Evolutionary conservation across 257 asterid genomes (phyloP), one percentile per base, ranked within the genome.

Genomic region (Ilex asprella): DNA sequence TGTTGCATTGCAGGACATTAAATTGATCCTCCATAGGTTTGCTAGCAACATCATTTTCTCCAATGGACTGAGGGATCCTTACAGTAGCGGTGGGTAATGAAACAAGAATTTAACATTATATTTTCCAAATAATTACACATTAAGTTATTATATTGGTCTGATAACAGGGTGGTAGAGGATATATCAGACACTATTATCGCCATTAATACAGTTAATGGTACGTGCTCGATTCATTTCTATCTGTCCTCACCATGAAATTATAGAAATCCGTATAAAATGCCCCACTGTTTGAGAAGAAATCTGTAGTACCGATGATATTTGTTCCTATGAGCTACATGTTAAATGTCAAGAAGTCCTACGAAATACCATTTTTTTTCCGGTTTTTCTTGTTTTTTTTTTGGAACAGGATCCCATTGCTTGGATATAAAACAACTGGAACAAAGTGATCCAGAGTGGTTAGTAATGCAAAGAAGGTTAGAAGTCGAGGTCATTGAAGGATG

Each of bases 321-420:
- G 27, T 21, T 21, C 27, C 27, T 1, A 21, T 21, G 27, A 21
- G 27, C 27, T 21, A 21, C 27, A 21, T 21, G 27, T 21, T 21
- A 21, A 21, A 21, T 21, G 27, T 21, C 27, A 21, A 21, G 27
- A 21, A 21, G 27, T 21, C 27, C 27, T 21, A 21, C 27, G 27
- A 21, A 21, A 21, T 21, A 21, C 27, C 27, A 21, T 21, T 21
- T 21, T 21, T 21, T 21, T 21, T n/a, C n/a, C 27, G 27, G 27
- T 21, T 21, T 21, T 21, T 21, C 27, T 21, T 21, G 27, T 21
- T 21, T 21, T 21, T 21, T 21, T 50, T 58, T 21, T 68, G 66
- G 27, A 1, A 21, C 63, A 84, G 90, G 93, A 6, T 86, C 95
- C 6, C 91, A 84, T 76, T 84, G 93, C 67, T 57, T 86, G 67